Evolutionary conservation across 495 filamentous ascomycete genomes (phyloP).

Genomic region (Parachaetomium inaequale): DNA sequence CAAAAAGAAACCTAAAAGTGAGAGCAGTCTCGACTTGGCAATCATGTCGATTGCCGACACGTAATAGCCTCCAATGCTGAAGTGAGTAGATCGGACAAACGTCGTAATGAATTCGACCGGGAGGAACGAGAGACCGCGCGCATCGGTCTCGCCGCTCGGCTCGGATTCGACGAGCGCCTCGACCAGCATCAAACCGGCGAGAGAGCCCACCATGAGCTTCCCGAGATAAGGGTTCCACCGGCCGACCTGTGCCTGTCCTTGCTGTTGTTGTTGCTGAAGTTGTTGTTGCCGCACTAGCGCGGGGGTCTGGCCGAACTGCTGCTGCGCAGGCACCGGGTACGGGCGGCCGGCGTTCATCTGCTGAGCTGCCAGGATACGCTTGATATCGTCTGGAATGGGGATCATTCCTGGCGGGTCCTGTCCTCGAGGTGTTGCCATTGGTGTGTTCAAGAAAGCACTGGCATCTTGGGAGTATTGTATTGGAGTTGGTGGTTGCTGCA

Average conservation of each 20-base stretch:
- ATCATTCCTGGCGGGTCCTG: conserved; percentile 64
- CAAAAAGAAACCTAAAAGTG: conserved; percentile 63
- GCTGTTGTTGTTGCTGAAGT: conserved; percentile 44
- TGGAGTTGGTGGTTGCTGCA: conserved; percentile 46
- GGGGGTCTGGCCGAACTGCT: conserved; percentile 34
- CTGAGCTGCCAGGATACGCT: conserved; percentile 57
- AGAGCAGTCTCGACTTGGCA: conserved; percentile 53
- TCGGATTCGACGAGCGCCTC: conserved; percentile 65
- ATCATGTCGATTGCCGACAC: conserved; percentile 39
- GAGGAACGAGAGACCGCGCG: conserved; percentile 66
- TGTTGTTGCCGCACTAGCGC: conserved; percentile 46
- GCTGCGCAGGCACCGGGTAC: conserved; percentile 43
- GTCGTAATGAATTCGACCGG: conserved; percentile 51
- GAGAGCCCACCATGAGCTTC: conserved; percentile 85
- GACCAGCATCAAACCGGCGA: conserved; percentile 87
- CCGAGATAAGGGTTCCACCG: conserved; percentile 52
- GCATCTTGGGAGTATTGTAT: conserved; percentile 46
- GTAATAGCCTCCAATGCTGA: conserved; percentile 49
- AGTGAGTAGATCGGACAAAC: conserved; percentile 37
- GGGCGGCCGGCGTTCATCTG: conserved; percentile 40
- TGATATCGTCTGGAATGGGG: conserved; percentile 72
- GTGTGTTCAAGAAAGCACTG: conserved; percentile 31
- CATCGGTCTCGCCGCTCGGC: conserved; percentile 55
- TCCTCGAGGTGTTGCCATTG: conserved; percentile 31
- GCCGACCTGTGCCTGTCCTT: conserved; percentile 38